phyloP scores from a whole-genome alignment of 140 eudicot species.

The Oenanthe javanica region DNA sequence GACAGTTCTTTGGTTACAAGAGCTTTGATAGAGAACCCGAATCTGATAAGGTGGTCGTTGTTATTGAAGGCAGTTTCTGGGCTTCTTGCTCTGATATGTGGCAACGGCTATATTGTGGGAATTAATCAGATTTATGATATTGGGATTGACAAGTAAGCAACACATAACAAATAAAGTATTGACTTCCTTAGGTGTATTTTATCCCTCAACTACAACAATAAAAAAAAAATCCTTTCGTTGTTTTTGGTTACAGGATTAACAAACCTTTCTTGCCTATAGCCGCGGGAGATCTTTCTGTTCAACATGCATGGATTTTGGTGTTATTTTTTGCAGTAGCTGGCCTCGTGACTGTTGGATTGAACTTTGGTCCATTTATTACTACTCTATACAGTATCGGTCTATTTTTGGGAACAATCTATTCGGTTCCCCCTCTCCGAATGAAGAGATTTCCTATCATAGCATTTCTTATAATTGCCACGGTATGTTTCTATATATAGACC shows the following conservation, averaged over 20 bases:
- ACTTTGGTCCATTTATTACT: slow-evolving; percentile 83
- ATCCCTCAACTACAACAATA: neutral
- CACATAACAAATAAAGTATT: neutral
- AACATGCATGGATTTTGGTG: slow-evolving; percentile 95
- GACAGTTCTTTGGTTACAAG: slow-evolving; percentile 72
- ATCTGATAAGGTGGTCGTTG: slow-evolving; percentile 82
- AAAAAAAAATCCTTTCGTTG: neutral
- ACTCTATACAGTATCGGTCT: slow-evolving; percentile 84
- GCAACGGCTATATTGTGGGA: slow-evolving; percentile 95
- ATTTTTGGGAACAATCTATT: slow-evolving; percentile 90
- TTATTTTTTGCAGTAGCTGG: slow-evolving; percentile 68
- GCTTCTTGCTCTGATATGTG: slow-evolving; percentile 86
- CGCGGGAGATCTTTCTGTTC: slow-evolving; percentile 96
- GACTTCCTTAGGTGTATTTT: neutral
- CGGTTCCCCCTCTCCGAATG: slow-evolving; percentile 96
- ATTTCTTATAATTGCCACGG: slow-evolving; percentile 94
- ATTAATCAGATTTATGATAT: slow-evolving; percentile 96
- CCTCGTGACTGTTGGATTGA: slow-evolving; percentile 56
- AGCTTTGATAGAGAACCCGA: slow-evolving; percentile 86
- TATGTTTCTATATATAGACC: slow-evolving; percentile 22
- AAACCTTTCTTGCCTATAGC: slow-evolving; percentile 96
- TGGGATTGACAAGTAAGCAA: slow-evolving; percentile 92
- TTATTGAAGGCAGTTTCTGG: slow-evolving; percentile 76
- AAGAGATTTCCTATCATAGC: slow-evolving; percentile 90
- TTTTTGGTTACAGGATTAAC: slow-evolving; percentile 63